Evolutionary conservation across 495 filamentous ascomycete genomes (phyloP), one percentile per base, ranked within the genome.

Genomic region (Aspergillus ostianus): DNA sequence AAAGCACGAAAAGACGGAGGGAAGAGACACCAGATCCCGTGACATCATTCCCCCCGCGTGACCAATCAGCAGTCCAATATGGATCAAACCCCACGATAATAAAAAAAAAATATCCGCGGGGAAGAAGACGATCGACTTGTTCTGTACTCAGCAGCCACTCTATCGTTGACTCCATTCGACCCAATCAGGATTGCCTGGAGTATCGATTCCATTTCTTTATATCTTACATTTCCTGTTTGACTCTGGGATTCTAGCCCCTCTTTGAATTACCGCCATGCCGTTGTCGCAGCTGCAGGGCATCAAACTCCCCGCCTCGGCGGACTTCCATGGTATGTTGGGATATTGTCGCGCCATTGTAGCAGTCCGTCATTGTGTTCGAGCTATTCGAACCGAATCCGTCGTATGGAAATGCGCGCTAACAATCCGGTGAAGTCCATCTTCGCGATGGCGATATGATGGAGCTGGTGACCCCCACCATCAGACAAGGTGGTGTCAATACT

Each of bases 361-460:
- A 41, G 8, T 41, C 36, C 5, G 36, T 41, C 36, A 6, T 36
- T 17, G 47, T 45, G 17, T 17, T 18, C 41, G 48, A 23, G 45
- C 30, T 23, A 47, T 21, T 53, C n/a, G 2, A 9, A 10, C 4
- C 47, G 21, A 21, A 5, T 45, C 15, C 10, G 36, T 1, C 13
- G 36, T 41, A 10, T 15, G 36, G 13, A 41, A 41, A 41, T 41
- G 13, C 36, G 13, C 36, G 10, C 36, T 41, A 41, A 41, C 36
- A 15, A 17, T 15, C 36, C 36, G 36, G 13, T 41, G 3, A 45
- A 78, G 76, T 80, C 63, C 90, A 91, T 70, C 80, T 96, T 56
- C 83, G 92, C 46, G 87, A 94, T 75, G 90, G 87, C 2, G 77
- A 82, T 48, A 90, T 96, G 82, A 90, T 91, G 83, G 80, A 92